These are phyloP conservation scores for Fraxinus anomala DNA, from an alignment of 257 asterid genomes.

Conservation along the genomic window DNA sequence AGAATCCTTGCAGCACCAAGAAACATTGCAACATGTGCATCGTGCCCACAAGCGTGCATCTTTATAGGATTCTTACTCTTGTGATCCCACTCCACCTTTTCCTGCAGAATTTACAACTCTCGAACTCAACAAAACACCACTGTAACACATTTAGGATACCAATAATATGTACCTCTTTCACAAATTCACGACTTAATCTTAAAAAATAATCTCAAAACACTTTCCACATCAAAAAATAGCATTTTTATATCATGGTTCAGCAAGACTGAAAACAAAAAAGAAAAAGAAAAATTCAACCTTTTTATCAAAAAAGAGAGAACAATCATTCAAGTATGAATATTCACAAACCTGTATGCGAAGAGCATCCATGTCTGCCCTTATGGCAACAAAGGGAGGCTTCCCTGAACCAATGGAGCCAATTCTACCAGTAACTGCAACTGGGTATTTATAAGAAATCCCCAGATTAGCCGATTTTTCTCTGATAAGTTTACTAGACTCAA, in stretches of 20 bases:
- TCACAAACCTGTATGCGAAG: conserved; percentile 68
- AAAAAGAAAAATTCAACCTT: background rate
- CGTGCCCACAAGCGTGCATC: conserved; percentile 99
- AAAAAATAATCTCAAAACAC: background rate
- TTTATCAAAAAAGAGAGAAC: background rate
- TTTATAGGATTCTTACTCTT: conserved; percentile 84
- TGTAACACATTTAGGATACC: background rate
- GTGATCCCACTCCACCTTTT: conserved; percentile 95
- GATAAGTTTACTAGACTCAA: conserved; percentile 89
- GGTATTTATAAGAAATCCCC: conserved; percentile 77
- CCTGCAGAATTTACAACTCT: conserved; percentile 43
- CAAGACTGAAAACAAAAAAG: background rate
- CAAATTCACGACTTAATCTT: background rate
- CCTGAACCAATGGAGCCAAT: conserved; percentile 84
- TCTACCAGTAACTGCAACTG: conserved; percentile 83
- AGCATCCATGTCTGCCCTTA: conserved; percentile 97
- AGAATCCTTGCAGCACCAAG: conserved; percentile 97
- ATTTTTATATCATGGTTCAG: background rate
- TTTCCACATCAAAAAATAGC: background rate
- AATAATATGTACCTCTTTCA: too few relatives aligned
- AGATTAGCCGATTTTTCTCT: conserved; percentile 78
- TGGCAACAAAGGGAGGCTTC: conserved; percentile 84
- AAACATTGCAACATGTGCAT: conserved; percentile 93
- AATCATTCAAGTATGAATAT: conserved; percentile 1
- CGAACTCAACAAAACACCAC: background rate